Evolutionary conservation across 257 asterid species (phyloP).

Genomic region (Solanum okadae): DNA sequence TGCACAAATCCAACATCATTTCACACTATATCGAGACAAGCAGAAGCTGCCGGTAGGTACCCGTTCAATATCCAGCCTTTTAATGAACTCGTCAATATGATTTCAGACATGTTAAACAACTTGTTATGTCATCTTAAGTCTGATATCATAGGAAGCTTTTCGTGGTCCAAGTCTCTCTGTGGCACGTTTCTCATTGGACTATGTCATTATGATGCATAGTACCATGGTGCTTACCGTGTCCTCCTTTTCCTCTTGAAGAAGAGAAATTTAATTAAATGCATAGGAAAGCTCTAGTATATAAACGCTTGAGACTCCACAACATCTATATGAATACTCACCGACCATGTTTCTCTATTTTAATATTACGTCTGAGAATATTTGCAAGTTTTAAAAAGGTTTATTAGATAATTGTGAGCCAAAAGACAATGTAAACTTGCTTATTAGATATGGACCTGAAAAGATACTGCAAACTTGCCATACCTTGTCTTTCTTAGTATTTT

Average conservation of each 20-base stretch:
- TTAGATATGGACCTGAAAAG: background rate
- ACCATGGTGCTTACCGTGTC: background rate
- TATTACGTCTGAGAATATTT: background rate
- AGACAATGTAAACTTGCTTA: background rate
- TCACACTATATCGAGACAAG: conserved; percentile 77
- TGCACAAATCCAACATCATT: conserved; percentile 61
- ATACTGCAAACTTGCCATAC: background rate
- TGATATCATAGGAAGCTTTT: background rate
- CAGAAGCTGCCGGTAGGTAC: conserved; percentile 94
- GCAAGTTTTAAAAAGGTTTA: background rate
- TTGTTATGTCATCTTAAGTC: background rate
- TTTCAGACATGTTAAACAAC: background rate
- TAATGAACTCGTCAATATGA: background rate
- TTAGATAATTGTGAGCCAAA: background rate
- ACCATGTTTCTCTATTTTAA: background rate
- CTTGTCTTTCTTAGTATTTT: background rate
- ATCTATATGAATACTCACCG: background rate
- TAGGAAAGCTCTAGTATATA: background rate
- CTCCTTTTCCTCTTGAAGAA: background rate
- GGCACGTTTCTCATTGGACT: background rate
- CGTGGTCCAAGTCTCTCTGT: background rate
- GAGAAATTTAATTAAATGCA: background rate
- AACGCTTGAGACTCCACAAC: background rate
- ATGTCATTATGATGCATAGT: background rate
- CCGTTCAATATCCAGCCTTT: background rate